Evolutionary conservation across 768 basidiomycete species (phyloP).

Genomic region (Mycena leptocephala): DNA sequence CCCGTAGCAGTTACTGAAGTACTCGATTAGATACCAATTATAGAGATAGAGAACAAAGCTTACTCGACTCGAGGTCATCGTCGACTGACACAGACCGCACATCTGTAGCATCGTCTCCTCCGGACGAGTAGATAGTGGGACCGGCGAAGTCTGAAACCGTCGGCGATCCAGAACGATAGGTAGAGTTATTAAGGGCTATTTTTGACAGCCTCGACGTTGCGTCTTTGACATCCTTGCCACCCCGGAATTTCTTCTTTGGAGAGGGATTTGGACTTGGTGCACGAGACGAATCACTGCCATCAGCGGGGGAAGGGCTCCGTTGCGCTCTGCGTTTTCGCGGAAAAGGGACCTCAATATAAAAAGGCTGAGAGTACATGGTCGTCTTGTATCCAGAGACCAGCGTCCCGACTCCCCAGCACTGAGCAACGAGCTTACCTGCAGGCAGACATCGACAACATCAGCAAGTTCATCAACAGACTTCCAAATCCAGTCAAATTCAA

Average conservation of each 20-base stretch:
- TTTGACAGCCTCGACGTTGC: slow-evolving; percentile 20
- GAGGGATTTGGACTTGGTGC: slow-evolving; percentile 22
- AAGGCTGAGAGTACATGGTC: neutral
- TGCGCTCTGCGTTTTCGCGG: slow-evolving; percentile 13
- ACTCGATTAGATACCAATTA: neutral
- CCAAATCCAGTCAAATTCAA: slow-evolving; percentile 53
- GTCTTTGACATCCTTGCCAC: slow-evolving; percentile 2
- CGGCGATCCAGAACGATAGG: neutral
- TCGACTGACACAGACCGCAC: neutral
- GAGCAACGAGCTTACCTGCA: neutral
- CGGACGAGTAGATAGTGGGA: neutral
- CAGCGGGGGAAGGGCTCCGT: slow-evolving; percentile 2
- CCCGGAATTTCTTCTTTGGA: slow-evolving; percentile 13
- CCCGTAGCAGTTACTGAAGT: neutral
- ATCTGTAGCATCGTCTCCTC: neutral
- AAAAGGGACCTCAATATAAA: neutral
- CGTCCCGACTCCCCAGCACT: neutral
- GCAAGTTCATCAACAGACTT: neutral
- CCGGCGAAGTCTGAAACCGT: slow-evolving; percentile 15
- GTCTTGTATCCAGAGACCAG: neutral
- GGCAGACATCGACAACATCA: neutral
- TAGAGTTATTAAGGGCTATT: neutral
- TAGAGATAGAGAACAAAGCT: neutral
- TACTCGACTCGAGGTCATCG: neutral
- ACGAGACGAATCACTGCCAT: neutral